Conservation (phyloP, 2,329 filamentous ascomycete species). For the Colletotrichum paranaense region DNA sequence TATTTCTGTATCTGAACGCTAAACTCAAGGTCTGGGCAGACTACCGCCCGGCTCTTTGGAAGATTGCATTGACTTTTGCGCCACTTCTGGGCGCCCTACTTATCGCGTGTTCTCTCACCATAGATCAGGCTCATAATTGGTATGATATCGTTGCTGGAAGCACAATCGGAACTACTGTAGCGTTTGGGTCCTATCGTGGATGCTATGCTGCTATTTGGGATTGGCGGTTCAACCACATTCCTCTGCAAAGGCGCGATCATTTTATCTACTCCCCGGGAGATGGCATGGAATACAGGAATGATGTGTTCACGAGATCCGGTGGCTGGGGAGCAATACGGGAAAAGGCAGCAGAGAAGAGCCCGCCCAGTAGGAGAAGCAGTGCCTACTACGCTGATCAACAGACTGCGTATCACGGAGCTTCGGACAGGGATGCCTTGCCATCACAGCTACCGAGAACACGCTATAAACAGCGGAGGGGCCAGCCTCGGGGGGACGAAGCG, state of each 20-base stretch:
- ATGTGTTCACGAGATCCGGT: conserved; percentile 17
- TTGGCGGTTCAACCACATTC: conserved; percentile 76
- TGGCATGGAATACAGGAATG: background rate
- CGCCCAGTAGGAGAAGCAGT: conserved; percentile 5
- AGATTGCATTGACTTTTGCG: conserved; percentile 66
- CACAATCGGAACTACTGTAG: conserved; percentile 71
- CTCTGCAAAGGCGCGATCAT: conserved; percentile 57
- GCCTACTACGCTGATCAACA: conserved; percentile 6
- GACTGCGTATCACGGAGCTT: background rate
- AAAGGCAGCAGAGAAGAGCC: background rate
- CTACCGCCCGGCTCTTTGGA: conserved; percentile 76
- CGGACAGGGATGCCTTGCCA: background rate
- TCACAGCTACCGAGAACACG: background rate
- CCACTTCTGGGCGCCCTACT: conserved; percentile 71
- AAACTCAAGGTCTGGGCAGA: conserved; percentile 78
- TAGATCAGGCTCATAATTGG: conserved; percentile 76
- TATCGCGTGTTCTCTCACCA: conserved; percentile 70
- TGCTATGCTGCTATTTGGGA: conserved; percentile 77
- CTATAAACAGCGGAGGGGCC: background rate
- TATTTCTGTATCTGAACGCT: conserved; percentile 77
- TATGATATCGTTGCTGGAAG: conserved; percentile 76
- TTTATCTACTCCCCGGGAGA: conserved; percentile 43
- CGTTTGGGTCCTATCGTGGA: conserved; percentile 73
- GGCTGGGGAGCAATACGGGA: conserved; percentile 10
- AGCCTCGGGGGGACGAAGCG: background rate